phyloP scores from a whole-genome alignment of 257 asterid genomes.

The Rehmannia glutinosa region DNA sequence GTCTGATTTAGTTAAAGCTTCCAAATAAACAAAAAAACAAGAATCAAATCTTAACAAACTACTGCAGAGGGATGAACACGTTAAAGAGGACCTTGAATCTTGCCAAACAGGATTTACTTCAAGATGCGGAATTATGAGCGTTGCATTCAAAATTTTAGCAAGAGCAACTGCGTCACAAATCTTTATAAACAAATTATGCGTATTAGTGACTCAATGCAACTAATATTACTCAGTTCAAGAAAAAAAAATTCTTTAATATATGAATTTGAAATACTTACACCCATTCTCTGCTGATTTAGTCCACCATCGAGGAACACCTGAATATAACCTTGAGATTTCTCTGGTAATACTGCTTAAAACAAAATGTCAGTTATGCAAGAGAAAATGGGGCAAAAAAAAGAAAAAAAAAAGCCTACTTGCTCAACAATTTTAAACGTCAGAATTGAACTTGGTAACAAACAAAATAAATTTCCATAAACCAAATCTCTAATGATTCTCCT shows the following conservation, averaged over 20 bases:
- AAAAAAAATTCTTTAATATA: not conserved
- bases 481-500: not conserved
- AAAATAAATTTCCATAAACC: not conserved
- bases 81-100: slow-evolving; percentile 72
- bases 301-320: slow-evolving; percentile 99
- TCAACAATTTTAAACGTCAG: too few species aligned
- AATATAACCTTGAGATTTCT: slow-evolving; percentile 70
- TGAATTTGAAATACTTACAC: slow-evolving; percentile 50
- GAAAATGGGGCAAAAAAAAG: not conserved
- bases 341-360: slow-evolving; percentile 50
- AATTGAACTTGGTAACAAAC: too few species aligned
- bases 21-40: not conserved
- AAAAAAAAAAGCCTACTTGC: too few species aligned
- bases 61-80: not conserved
- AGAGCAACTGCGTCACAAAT: slow-evolving; percentile 94
- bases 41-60: not conserved
- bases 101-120: slow-evolving; percentile 97
- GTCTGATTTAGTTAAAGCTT: not conserved
- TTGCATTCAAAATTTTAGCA: slow-evolving; percentile 93
- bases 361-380: not conserved
- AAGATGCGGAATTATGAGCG: slow-evolving; percentile 84
- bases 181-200: slow-evolving; percentile 31
- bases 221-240: not conserved
- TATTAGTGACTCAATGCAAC: slow-evolving; percentile 15
- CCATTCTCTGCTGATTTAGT: slow-evolving; percentile 97